Evolutionary conservation across 2,329 filamentous ascomycete genomes (phyloP), one percentile per base, ranked within the genome.

Genomic region (Blastomyces percursus): DNA sequence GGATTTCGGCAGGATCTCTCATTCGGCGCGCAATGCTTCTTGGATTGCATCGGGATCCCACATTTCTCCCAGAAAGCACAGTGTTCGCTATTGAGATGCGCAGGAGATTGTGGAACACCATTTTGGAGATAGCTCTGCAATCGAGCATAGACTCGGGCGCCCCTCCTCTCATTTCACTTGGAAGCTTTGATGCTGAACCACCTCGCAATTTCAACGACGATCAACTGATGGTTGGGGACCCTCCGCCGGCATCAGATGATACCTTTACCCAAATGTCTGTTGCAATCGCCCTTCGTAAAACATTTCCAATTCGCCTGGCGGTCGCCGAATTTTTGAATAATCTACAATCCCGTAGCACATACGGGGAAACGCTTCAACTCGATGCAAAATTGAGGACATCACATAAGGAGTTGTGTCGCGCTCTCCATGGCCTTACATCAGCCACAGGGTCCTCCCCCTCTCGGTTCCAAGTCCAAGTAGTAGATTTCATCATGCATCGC

Each of bases 211-310:
- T 73, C 63, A 71, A 75, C 48, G 76, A 78, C 61, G 61, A 68
- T 1, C 72, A 75, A 44, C 61, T 76, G 24, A 27, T 50, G 42
- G 24, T 32, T 35, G 58, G 27, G 40, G 52, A 61, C 38, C 62
- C 65, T 64, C 65, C 12, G 0, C 70, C 76, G 0, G 75, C 73
- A 19, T 74, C 75, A 0, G 66, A 73, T 1, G 64, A 68, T 24
- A 66, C 64, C 8, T 78, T 76, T 59, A 82, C 82, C 0, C 76
- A 82, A 52, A 81, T 79, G 61, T 82, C 82, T 0, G 71, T 84
- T 1, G 76, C 81, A 44, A 73, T 84, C 1, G 76, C 78, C 1
- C 68, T 82, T 0, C 66, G 78, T 21, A 74, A 73, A 56, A 80
- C 81, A 0, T 74, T 81, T 4, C 70, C 76, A 0, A 69, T 76